Conservation (phyloP, 352 stramenopile species). For the Thraustochytrium striatum region DNA sequence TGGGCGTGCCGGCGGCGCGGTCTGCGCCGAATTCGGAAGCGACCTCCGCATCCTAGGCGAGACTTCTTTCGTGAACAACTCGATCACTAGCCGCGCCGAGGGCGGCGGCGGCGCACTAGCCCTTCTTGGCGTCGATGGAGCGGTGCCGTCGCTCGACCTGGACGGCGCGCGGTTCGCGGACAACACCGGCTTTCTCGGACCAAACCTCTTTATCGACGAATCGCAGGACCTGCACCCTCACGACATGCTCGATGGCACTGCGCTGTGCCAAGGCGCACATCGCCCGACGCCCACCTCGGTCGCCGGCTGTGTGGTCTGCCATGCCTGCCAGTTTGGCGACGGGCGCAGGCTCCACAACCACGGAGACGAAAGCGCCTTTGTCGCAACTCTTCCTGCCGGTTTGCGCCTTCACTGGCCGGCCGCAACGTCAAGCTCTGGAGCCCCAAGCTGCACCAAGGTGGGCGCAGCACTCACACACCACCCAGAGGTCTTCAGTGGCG, state of each 20-base stretch:
- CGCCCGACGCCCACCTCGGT: neutral
- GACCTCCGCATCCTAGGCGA: neutral
- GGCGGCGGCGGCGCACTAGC: conserved; percentile 1
- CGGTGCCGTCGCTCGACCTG: neutral
- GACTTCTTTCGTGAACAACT: neutral
- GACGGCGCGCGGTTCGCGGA: neutral
- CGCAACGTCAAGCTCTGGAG: neutral
- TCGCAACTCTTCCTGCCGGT: neutral
- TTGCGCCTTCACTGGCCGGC: neutral
- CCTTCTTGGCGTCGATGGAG: neutral
- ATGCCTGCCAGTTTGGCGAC: neutral
- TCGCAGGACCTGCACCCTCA: no score
- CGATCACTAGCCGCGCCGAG: neutral
- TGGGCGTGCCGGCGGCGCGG: neutral
- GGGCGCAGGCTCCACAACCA: neutral
- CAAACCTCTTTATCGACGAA: neutral
- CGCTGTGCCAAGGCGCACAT: neutral
- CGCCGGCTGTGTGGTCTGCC: neutral
- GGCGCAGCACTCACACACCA: neutral
- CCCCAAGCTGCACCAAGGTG: neutral
- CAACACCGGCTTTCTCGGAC: neutral
- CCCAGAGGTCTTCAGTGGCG: neutral
- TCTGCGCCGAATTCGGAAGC: neutral
- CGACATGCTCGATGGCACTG: neutral
- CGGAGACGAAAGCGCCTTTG: neutral